Evolutionary conservation across 2,329 filamentous ascomycete genomes (phyloP), one percentile per base, ranked within the genome.

Genomic region (Emergomyces africanus): DNA sequence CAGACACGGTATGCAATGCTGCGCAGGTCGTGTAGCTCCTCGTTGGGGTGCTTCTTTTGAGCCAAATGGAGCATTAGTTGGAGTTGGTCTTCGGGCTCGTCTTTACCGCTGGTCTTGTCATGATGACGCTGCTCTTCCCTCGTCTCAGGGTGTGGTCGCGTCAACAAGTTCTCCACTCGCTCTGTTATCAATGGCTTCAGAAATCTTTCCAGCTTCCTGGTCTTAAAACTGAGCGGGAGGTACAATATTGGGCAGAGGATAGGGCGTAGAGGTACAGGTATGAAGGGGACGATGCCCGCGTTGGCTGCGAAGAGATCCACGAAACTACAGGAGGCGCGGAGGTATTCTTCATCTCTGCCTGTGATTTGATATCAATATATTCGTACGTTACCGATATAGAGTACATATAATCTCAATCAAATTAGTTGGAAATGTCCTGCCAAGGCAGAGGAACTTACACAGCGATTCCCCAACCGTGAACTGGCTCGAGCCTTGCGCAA

Each of bases 31-130:
- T 68, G 61, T 1, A 73, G 66, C 61, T 78, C 75, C 61, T 78
- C 75, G 0, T 72, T 57, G 0, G 68, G 72, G 0, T 75, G 69
- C 50, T 77, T 66, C 23, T 68, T 69, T n/a, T 69, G 51, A 1
- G 71, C 77, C 53, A 68, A 76, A 4, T 68, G 67, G 3, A 77
- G 61, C 71, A 78, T 76, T 65, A 74, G 72, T 61, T 77, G 75
- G 2, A 78, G 53, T 20, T 71, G 69, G 44, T 78, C 76, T 14
- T 70, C 66, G 0, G 74, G 73, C 50, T 69, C 61, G 10, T 67
- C 63, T 20, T 60, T 66, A 1, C 64, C 66, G 53, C 67, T 67
- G 15, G 9, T 37, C 2, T 1, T n/a, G 35, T 41, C 37, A 14
- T 28, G 30, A 25, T 42, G 33, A 12, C 3, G 15, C 2, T 54